phyloP scores from a whole-genome alignment of 371 early-diverging fungal genomes.

The Dichotomocladium elegans region DNA sequence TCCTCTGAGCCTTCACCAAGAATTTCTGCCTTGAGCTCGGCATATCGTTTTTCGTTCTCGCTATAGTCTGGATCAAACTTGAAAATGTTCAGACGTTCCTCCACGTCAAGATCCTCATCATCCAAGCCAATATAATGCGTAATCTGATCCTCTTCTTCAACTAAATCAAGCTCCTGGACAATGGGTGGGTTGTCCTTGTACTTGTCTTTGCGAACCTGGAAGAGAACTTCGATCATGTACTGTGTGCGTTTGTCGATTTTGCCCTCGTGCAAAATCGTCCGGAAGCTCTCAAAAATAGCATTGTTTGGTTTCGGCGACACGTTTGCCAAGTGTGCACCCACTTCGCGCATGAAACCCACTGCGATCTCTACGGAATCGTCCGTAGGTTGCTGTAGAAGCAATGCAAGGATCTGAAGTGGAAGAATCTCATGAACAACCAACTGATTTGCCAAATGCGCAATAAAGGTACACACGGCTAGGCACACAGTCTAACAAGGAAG shows the following conservation, averaged over 20 bases:
- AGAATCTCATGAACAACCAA: slow-evolving; percentile 86
- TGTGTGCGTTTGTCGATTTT: slow-evolving; percentile 92
- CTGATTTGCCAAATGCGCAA: slow-evolving; percentile 94
- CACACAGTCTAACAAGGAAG: slow-evolving; percentile 58
- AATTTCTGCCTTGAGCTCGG: slow-evolving; percentile 80
- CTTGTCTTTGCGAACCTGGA: slow-evolving; percentile 93
- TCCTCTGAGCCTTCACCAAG: slow-evolving; percentile 81
- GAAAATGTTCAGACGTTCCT: slow-evolving; percentile 86
- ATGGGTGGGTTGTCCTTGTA: slow-evolving; percentile 84
- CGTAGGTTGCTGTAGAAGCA: slow-evolving; percentile 90
- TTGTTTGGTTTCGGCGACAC: slow-evolving; percentile 76
- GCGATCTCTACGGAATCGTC: slow-evolving; percentile 97
- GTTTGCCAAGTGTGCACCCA: slow-evolving; percentile 82
- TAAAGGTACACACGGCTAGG: slow-evolving; percentile 79
- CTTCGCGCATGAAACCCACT: slow-evolving; percentile 93
- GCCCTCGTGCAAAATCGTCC: slow-evolving; percentile 91
- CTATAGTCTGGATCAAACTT: slow-evolving; percentile 77
- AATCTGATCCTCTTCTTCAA: slow-evolving; percentile 95
- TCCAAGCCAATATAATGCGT: slow-evolving; percentile 87
- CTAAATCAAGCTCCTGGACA: slow-evolving; percentile 84
- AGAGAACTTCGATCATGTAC: slow-evolving; percentile 97
- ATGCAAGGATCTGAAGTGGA: slow-evolving; percentile 81
- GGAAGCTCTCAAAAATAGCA: slow-evolving; percentile 92
- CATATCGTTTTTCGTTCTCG: slow-evolving; percentile 84
- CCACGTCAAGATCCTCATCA: slow-evolving; percentile 78